A percentile compares a stretch with the other conserved stretches of the same genome.
Evolutionary conservation across 2,329 filamentous ascomycete species (phyloP).

Genomic region (Pseudocercospora eumusae): DNA sequence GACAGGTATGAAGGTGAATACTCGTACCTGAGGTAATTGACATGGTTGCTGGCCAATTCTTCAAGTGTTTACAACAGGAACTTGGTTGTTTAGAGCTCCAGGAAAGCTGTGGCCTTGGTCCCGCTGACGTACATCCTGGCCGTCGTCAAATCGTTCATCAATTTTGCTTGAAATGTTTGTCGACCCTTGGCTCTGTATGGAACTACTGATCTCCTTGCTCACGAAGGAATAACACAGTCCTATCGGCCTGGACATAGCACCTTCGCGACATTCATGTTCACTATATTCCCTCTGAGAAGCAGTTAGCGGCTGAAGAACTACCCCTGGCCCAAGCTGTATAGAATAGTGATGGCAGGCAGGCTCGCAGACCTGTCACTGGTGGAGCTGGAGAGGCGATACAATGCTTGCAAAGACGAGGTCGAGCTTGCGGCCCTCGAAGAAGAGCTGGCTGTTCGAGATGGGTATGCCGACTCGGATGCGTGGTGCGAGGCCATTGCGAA

Average conservation of each 20-base stretch:
- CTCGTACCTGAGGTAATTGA: conserved; percentile 26
- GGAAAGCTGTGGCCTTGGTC: background rate
- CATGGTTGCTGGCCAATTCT: conserved; percentile 20
- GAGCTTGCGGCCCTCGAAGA: background rate
- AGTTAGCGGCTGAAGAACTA: background rate
- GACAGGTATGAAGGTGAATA: background rate
- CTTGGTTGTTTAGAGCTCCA: conserved; percentile 3
- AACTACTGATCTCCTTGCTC: too few relatives aligned
- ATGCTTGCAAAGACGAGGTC: background rate
- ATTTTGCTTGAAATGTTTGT: background rate
- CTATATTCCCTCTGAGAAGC: too few relatives aligned
- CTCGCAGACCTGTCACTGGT: background rate
- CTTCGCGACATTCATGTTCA: too few relatives aligned
- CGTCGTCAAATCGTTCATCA: background rate
- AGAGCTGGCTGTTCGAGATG: background rate
- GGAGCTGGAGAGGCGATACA: background rate
- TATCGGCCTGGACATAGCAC: too few relatives aligned
- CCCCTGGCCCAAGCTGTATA: too few relatives aligned
- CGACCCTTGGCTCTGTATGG: too few relatives aligned
- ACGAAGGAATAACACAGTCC: too few relatives aligned
- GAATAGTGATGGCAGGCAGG: background rate
- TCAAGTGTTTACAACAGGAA: background rate
- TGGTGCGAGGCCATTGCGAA: background rate
- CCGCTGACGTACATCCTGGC: background rate
- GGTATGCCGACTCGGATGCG: background rate